Base-by-base conservation (phyloP, 2,329 filamentous ascomycete genomes). In the Colletotrichum falcatum region DNA sequence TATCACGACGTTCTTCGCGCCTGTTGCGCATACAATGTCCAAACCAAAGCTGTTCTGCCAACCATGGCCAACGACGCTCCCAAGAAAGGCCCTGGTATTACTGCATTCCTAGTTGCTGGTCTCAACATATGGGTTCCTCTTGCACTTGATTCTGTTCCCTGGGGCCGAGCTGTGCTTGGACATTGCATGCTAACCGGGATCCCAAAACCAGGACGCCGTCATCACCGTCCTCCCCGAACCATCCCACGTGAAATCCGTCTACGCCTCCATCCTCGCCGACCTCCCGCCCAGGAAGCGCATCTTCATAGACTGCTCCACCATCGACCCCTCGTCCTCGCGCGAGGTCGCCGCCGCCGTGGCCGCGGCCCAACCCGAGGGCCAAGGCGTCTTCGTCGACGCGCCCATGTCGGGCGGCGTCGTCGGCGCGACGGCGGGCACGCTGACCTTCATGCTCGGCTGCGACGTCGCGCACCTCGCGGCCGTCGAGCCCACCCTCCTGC, bases 371-470 rank as follows among this genome's bases (percentile, higher is more conserved):
- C 42, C 64, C 11, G 23, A 16, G 9, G 44, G 20, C 23, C 88
- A 92, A 78, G 93, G 93, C 63, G 87, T 86, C 62, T 98, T 98
- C 77, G 91, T 98, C 69, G 96, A 99, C 79, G 95, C 96, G 3
- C 96, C 96, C 54, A 97, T 99, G 92, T 98, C 95, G 0, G 96
- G 96, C 58, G 96, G 96, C 61, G 95, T 98, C 0, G 94, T 98
- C 6, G 96, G 95, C 53, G 96, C 96, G 14, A 86, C 90, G 7
- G 94, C 94, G 16, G 96, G 92, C 42, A 95, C 94, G 0, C 85
- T 99, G 68, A 97, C 95, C 0, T 99, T 99, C 80, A 98, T 99
- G 96, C 90, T 98, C 66, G 96, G 96, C 53, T 88, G 91, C 8
- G 85, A 90, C 0, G 78, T 83, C 1, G 83, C 87, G 5, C 79